These are phyloP conservation scores for Colletotrichum liriopes DNA, from an alignment of 2,329 filamentous ascomycete genomes.

Conservation along the genomic window DNA sequence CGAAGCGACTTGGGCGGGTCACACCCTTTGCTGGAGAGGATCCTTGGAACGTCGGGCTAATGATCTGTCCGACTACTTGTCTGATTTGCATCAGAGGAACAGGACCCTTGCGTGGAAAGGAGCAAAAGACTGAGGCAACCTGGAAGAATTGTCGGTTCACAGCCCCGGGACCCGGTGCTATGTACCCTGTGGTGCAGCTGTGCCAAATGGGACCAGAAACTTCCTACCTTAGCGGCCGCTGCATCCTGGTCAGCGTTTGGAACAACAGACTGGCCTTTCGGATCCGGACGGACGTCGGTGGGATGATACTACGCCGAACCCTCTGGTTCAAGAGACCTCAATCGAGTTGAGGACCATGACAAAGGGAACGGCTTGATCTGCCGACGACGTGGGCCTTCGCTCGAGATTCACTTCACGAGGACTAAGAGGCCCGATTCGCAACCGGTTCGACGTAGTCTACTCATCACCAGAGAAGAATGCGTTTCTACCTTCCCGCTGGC, in stretches of 20 bases:
- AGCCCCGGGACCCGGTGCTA: constrained; percentile 15
- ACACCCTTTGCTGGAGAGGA: constrained; percentile 1
- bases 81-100: constrained; percentile 4
- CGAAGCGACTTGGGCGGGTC: constrained; percentile 19
- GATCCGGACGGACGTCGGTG: constrained; percentile 14
- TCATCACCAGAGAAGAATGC: not conserved
- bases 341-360: too few relatives aligned
- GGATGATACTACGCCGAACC: not conserved
- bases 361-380: not conserved
- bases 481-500: not conserved
- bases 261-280: constrained; percentile 8
- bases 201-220: constrained; percentile 27
- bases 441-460: not conserved
- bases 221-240: constrained; percentile 40
- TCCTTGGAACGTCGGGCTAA: not conserved
- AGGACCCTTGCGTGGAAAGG: not conserved
- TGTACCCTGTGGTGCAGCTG: constrained; percentile 16
- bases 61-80: not conserved
- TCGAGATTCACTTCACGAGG: not conserved
- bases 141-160: not conserved
- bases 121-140: not conserved
- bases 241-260: constrained; percentile 25
- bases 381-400: not conserved
- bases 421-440: not conserved
- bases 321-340: not conserved